Evolutionary conservation across 331 rosid species (phyloP), one percentile per base, ranked within the genome.

Genomic region (Malus hybrid): DNA sequence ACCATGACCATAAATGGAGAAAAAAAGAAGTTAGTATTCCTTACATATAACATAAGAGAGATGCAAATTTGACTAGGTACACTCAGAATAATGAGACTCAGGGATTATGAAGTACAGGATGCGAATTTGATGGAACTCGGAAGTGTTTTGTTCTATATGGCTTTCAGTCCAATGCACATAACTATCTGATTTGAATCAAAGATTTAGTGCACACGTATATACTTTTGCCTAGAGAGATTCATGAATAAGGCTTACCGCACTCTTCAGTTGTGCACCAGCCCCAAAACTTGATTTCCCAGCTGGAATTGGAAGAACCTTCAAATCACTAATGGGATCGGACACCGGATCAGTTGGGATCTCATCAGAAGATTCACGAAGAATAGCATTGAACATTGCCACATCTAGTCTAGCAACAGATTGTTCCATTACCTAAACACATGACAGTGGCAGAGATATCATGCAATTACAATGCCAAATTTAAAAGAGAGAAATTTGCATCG

Each of bases 371-470:
- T 92, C 93, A 61, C 97, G 97, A 78, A 95, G 99, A 87, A 95
- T 86, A 70, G 99, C 99, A 84, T 95, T 95, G 85, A 95, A 90
- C 96, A 95, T 92, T 18, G 99, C 99, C 79, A 93, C 91, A 86
- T 95, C 97, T 85, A 95, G 80, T 87, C 99, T 92, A n/a, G 87
- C 87, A 78, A 92, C 91, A n/a, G 92, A 95, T 82, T 95, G 97
- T 88, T 95, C 97, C 99, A 95, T 95, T 81, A 95, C 82, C 99
- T 95, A 31, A 55, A 72, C 14, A 33, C 33, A 73, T 24, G 39
- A 5, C 59, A 71, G 13, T 39, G 46, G 13, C 46, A 44, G 5
- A 11, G 29, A 52, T 11, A 65, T 48, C 42, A 67, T 34, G 27
- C 59, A 54, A 76, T 13, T 73, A 52, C 59, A 28, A 65, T 65